Base-by-base conservation (phyloP, 345 rosid species). In the Viola odorata region DNA sequence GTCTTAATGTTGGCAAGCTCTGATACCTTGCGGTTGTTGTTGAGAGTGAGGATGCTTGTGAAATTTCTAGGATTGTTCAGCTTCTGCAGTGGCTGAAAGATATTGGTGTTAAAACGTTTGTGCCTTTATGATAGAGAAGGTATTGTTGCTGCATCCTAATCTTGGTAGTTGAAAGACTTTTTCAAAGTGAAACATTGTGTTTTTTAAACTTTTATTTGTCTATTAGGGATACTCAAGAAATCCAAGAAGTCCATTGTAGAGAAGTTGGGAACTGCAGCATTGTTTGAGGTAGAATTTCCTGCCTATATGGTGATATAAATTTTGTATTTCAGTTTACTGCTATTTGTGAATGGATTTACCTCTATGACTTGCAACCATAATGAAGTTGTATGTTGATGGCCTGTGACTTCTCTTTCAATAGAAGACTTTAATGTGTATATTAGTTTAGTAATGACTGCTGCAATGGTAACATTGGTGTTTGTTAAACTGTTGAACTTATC, bases 71-170 rank as follows among this genome's bases (percentile, higher is more conserved):
- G 67, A 66, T 85, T 45, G 47, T 87, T 55, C 55, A 79, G 77
- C 99, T 87, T 67, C 65, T 94, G 79, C 79, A 69, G 38, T 84
- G 89, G 88, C 59, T 88, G 59, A 60, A 14, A 32, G 76, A 69
- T 70, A 68, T 94, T 64, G 92, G 99, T 7, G 80, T 86, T 49
- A 86, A n/a, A 79, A 66, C 80, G 65, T 58, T 69, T 85, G 41
- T 90, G 92, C 75, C 83, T 94, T 3, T 94, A 82, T 71, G 99
- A 94, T 71, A 39, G 69, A 0, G 82, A 86, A 91, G 96, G 97
- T 94, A 72, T 1, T 23, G 1, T 23, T 23, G 32, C 32, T 23
- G 32, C 32, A 23, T 23, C 32, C 32, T 23, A 23, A 23, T 23
- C 32, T 23, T 23, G 32, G 32, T 23, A 23, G 32, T 23, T 23